Percentiles rank a stretch among this genome's conserved stretches.
Conservation (phyloP, 768 basidiomycete genomes). For the Suillus luteus region DNA sequence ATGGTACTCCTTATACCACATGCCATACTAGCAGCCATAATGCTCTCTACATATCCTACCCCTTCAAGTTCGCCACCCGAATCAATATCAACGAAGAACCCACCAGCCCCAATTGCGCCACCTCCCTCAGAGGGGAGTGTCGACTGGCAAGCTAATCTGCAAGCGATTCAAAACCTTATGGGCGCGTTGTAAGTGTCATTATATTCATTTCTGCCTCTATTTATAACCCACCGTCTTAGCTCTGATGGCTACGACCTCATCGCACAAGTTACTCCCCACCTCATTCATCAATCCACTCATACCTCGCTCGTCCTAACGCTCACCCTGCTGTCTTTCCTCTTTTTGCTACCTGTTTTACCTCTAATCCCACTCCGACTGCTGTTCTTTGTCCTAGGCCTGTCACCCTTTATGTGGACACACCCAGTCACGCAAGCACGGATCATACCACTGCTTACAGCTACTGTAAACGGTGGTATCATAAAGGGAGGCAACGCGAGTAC, state of each 20-base stretch:
- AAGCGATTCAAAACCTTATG: slow-evolving; percentile 92
- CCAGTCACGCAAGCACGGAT: slow-evolving; percentile 40
- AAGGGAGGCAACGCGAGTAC: background rate
- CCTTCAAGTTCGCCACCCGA: slow-evolving; percentile 24
- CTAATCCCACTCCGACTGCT: background rate
- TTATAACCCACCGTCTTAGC: slow-evolving; percentile 36
- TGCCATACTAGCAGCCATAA: slow-evolving; percentile 56
- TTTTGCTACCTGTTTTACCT: background rate
- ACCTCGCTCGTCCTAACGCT: background rate
- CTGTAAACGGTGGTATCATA: background rate
- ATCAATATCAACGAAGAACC: background rate
- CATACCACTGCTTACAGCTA: slow-evolving; percentile 30
- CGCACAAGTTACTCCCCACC: slow-evolving; percentile 43
- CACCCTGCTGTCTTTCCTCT: background rate
- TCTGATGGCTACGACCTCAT: slow-evolving; percentile 61
- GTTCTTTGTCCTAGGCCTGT: background rate
- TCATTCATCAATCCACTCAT: background rate
- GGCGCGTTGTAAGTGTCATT: slow-evolving; percentile 61
- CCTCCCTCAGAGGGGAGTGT: slow-evolving; percentile 55
- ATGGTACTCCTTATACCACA: slow-evolving; percentile 73
- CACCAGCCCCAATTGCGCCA: background rate
- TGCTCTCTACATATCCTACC: slow-evolving; percentile 64
- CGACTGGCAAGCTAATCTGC: slow-evolving; percentile 86
- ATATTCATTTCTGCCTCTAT: background rate
- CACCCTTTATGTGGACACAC: slow-evolving; percentile 48